Conservation (phyloP, 2,329 filamentous ascomycete species). For the Clarireedia sp. region DNA sequence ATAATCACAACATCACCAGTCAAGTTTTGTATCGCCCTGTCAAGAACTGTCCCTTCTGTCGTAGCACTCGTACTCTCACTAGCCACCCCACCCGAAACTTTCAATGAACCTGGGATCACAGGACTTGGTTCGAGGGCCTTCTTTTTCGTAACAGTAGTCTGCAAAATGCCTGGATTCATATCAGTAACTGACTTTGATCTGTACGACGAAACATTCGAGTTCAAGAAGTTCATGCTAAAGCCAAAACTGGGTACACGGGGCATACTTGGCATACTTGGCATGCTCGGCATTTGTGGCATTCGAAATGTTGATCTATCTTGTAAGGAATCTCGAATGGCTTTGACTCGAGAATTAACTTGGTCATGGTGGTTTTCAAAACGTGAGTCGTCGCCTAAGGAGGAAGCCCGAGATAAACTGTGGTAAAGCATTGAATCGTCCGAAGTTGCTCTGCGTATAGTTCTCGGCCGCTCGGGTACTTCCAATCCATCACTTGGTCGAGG, state of each 20-base stretch:
- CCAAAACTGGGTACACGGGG: conserved; percentile 34
- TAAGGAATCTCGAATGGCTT: conserved; percentile 82
- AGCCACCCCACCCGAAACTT: conserved; percentile 13
- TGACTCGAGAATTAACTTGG: conserved; percentile 81
- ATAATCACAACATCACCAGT: conserved; percentile 82
- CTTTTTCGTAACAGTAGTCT: conserved; percentile 18
- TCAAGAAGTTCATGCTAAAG: conserved; percentile 30
- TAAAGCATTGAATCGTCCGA: conserved; percentile 77
- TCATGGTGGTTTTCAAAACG: conserved; percentile 73
- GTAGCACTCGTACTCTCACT: conserved; percentile 10
- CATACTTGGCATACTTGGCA: conserved; percentile 40
- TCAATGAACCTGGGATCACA: conserved; percentile 13
- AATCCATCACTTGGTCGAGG: background rate
- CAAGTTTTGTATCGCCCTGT: conserved; percentile 55
- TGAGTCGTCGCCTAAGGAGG: conserved; percentile 76
- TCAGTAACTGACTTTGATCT: conserved; percentile 25
- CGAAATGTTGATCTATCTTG: conserved; percentile 73
- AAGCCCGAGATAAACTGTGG: conserved; percentile 66
- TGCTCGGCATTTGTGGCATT: conserved; percentile 52
- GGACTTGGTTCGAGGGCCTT: conserved; percentile 14
- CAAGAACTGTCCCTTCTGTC: conserved; percentile 26
- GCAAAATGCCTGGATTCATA: conserved; percentile 23
- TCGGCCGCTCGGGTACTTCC: conserved; percentile 11
- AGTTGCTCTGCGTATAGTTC: conserved; percentile 48
- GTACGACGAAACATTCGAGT: conserved; percentile 15